Conservation (phyloP, 225 moss, liverwort and hornwort genomes). For the Polytrichum commune region DNA sequence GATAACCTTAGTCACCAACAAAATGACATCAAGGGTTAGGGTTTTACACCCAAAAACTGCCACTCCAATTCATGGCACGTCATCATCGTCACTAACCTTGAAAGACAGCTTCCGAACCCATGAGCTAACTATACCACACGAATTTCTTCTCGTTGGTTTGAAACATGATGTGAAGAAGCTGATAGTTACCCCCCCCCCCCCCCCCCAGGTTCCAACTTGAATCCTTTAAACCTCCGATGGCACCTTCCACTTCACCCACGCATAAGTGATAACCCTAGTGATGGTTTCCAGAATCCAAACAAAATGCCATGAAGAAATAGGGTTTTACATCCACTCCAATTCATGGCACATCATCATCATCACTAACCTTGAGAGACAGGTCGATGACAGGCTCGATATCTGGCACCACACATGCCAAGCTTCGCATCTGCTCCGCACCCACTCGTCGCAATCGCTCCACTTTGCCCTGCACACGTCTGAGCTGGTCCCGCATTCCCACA, state of each 20-base stretch:
- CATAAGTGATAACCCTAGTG: neutral
- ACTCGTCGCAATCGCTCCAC: conserved; percentile 50
- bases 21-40: too few species aligned
- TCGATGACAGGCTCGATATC: conserved; percentile 74
- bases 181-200: too few species aligned
- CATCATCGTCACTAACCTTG: too few species aligned
- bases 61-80: neutral
- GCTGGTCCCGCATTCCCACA: conserved; percentile 38
- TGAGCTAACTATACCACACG: too few species aligned
- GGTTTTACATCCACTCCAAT: neutral
- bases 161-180: too few species aligned
- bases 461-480: conserved; percentile 38
- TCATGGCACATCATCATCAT: neutral
- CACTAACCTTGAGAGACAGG: conserved; percentile 57
- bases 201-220: neutral
- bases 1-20: neutral
- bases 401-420: conserved; percentile 58
- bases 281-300: neutral
- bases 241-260: neutral
- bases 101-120: too few species aligned
- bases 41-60: too few species aligned
- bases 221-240: neutral
- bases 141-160: too few species aligned
- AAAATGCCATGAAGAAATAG: neutral
- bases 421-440: conserved; percentile 58